A percentile compares a stretch with the other conserved stretches of the same genome.
Conservation (phyloP, 192 early-diverging fungal genomes). For the Entomortierella parvispora region DNA sequence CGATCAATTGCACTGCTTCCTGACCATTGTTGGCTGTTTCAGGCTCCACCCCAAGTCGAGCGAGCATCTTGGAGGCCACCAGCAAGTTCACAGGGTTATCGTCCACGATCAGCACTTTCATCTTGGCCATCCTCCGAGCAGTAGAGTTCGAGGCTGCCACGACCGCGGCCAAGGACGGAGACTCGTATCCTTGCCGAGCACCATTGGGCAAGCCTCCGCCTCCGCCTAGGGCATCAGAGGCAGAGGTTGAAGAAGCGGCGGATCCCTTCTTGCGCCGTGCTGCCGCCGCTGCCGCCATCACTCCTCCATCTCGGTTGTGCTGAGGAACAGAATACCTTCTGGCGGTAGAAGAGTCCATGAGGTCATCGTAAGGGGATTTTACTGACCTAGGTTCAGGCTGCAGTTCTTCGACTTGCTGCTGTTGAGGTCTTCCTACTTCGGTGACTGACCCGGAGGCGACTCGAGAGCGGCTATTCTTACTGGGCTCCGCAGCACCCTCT, state of each 20-base stretch:
- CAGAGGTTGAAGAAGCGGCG: neutral
- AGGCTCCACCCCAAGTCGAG: constrained; percentile 34
- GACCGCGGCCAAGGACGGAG: constrained; percentile 25
- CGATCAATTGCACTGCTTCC: constrained; percentile 53
- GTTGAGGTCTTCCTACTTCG: too few species aligned
- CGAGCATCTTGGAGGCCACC: constrained; percentile 51
- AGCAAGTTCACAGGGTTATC: constrained; percentile 58
- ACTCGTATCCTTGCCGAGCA: constrained; percentile 11
- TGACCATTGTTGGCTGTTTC: constrained; percentile 50
- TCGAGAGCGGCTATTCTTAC: too few species aligned
- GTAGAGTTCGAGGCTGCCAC: constrained; percentile 33
- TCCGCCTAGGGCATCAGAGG: neutral
- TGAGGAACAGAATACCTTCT: too few species aligned
- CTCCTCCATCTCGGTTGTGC: too few species aligned
- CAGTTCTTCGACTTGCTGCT: too few species aligned
- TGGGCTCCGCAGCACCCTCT: too few species aligned
- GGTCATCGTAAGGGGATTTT: too few species aligned
- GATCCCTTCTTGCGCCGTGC: neutral
- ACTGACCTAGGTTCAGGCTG: too few species aligned
- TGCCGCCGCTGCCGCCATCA: neutral
- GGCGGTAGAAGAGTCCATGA: too few species aligned
- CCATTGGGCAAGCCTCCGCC: neutral
- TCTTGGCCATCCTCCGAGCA: constrained; percentile 26
- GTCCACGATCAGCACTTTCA: constrained; percentile 56
- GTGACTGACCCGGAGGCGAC: too few species aligned